Conservation (phyloP, 2,329 filamentous ascomycete genomes). For the Colletotrichum kahawae region DNA sequence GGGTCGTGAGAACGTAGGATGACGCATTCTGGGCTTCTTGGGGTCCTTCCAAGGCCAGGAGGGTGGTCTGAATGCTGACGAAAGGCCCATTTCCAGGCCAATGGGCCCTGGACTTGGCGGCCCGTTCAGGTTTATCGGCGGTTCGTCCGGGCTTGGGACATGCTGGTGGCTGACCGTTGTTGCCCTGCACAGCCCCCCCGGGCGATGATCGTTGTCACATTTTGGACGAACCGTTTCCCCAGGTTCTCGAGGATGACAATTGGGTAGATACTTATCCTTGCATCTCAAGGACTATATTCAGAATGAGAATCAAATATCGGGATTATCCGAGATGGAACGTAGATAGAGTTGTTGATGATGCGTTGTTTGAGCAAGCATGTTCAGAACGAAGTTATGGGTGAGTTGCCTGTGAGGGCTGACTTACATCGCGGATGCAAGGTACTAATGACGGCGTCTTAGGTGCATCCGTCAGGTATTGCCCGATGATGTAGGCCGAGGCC, state of each 20-base stretch:
- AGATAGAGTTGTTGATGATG: background rate
- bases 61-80: background rate
- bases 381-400: background rate
- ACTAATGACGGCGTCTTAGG: background rate
- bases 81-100: background rate
- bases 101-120: background rate
- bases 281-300: accelerated
- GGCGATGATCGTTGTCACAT: background rate
- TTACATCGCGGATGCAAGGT: background rate
- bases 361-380: background rate
- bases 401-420: background rate
- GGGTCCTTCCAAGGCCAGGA: background rate
- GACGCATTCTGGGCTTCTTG: background rate
- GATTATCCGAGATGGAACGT: background rate
- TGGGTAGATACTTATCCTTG: background rate
- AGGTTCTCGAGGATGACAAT: background rate
- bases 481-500: background rate
- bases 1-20: background rate
- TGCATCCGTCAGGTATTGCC: background rate
- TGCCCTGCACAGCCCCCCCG: background rate
- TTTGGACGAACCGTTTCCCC: background rate
- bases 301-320: too few species aligned
- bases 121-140: background rate
- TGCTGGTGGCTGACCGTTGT: background rate
- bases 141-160: background rate